These are phyloP conservation scores for Chamaenerion angustifolium DNA, from an alignment of 345 rosid species.

Conservation along the genomic window DNA sequence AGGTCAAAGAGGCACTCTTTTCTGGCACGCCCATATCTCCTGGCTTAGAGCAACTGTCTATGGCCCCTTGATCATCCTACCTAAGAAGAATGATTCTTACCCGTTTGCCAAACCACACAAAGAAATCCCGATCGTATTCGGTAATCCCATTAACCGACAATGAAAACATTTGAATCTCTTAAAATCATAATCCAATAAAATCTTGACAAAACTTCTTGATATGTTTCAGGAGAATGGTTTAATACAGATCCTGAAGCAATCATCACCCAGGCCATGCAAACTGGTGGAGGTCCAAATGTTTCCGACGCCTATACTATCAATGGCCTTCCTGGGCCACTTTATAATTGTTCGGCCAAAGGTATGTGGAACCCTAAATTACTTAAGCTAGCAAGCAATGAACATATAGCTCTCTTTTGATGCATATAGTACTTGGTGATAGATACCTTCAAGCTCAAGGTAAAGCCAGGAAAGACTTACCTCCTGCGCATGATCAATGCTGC, in stretches of 20 bases:
- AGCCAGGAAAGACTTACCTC: too few relatives aligned
- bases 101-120: conserved; percentile 65
- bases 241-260: conserved; percentile 60
- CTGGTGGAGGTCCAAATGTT: conserved; percentile 73
- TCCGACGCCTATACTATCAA: conserved; percentile 74
- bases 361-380: not conserved
- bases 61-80: conserved; percentile 64
- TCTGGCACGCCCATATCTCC: conserved; percentile 42
- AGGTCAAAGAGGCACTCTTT: conserved; percentile 52
- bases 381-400: too few relatives aligned
- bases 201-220: not conserved
- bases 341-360: conserved; percentile 74
- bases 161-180: not conserved
- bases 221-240: conserved; percentile 61
- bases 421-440: too few relatives aligned
- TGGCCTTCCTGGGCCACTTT: conserved; percentile 64
- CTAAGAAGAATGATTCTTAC: conserved; percentile 43
- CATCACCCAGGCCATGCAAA: conserved; percentile 48
- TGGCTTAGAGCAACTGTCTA: conserved; percentile 70
- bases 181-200: not conserved
- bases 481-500: too few relatives aligned
- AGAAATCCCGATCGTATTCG: conserved; percentile 59
- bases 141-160: conserved; percentile 13
- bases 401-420: too few relatives aligned
- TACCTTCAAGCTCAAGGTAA: too few relatives aligned